Percentiles rank a stretch among this genome's conserved stretches.
These are phyloP conservation scores for Cyclospora cayetanensis DNA, from an alignment of 169 alveolate genomes.

Conservation along the genomic window DNA sequence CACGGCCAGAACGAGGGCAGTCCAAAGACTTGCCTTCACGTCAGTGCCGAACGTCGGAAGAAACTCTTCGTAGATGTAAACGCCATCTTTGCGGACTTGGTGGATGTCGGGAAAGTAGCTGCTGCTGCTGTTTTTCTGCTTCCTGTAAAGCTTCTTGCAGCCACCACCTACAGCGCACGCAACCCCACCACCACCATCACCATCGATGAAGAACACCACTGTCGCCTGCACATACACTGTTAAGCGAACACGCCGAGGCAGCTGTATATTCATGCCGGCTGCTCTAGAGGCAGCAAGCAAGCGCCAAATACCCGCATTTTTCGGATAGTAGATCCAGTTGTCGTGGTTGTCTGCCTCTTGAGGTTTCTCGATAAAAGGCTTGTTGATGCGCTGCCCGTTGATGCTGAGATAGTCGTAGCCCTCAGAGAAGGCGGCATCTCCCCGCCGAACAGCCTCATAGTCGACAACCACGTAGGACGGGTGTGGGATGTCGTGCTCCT, in stretches of 20 bases:
- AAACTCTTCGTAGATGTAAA: constrained; percentile 94
- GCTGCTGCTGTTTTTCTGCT: constrained; percentile 89
- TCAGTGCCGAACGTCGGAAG: constrained; percentile 97
- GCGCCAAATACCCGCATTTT: constrained; percentile 90
- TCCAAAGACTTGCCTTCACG: constrained; percentile 87
- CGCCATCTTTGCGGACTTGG: constrained; percentile 91
- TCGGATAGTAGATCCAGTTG: constrained; percentile 95
- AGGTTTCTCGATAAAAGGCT: constrained; percentile 98
- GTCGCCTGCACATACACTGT: no score
- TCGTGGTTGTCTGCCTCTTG: constrained; percentile 98
- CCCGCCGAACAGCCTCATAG: constrained; percentile 84
- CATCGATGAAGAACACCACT: no score
- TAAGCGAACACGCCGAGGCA: no score
- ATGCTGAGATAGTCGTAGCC: constrained; percentile 66
- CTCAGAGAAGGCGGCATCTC: constrained; percentile 79
- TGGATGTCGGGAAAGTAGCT: constrained; percentile 84
- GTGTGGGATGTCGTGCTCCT: constrained; percentile 87
- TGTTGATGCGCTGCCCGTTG: constrained; percentile 74
- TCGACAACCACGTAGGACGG: constrained; percentile 89
- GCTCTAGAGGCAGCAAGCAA: background rate
- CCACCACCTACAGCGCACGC: constrained; percentile 19
- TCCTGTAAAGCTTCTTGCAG: constrained; percentile 84
- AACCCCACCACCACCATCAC: no score
- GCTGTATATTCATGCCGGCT: no score
- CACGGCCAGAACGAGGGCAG: background rate